Evolutionary conservation across 768 basidiomycete species (phyloP), one percentile per base, ranked within the genome.

Genomic region (Pisolithus orientalis): DNA sequence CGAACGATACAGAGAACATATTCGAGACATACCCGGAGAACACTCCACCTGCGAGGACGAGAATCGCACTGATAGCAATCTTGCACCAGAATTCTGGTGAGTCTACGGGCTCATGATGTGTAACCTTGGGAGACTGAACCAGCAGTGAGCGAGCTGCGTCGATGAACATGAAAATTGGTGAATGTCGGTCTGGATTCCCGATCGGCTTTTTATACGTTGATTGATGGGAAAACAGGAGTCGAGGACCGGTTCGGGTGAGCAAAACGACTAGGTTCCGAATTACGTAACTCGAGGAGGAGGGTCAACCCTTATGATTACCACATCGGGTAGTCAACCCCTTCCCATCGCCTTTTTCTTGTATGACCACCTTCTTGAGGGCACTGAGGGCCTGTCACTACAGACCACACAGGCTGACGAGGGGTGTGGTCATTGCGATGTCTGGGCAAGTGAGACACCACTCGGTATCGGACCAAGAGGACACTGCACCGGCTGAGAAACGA

Each of bases 1-100:
- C 37, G 37, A 14, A 24, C 16, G 14, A 16, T 45, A 29, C 27
- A 21, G 2, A 21, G 21, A 21, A 2, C 21, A 21, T 21, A 8
- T n/a, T 1, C 50, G 39, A 21, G 16, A 70, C 81, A 47, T 53
- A 89, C 94, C 94, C 94, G 11, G 94, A 90, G 65, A 98, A 96
- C 5, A 94, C 85, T 49, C 94, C 94, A 2, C 94, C 94, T 0
- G 81, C 72, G 1, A 98, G 69, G 6, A 98, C 93, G 27, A 98
- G 75, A 3, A 70, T 64, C 4, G 70, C 73, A 49, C 87, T 87
- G 47, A 92, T 68, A 17, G 77, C 55, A 29, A 96, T 69, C 63
- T 93, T 90, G 53, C 70, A 80, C 75, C 79, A 89, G 66, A 93
- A 96, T 50, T 80, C 80, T 2, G 84, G 74, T 0, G 85, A 82